A percentile compares a stretch with the other conserved stretches of the same genome.
These are phyloP conservation scores for Schizochytrium sp. DNA, from an alignment of 108 stramenopile genomes.

Conservation along the genomic window DNA sequence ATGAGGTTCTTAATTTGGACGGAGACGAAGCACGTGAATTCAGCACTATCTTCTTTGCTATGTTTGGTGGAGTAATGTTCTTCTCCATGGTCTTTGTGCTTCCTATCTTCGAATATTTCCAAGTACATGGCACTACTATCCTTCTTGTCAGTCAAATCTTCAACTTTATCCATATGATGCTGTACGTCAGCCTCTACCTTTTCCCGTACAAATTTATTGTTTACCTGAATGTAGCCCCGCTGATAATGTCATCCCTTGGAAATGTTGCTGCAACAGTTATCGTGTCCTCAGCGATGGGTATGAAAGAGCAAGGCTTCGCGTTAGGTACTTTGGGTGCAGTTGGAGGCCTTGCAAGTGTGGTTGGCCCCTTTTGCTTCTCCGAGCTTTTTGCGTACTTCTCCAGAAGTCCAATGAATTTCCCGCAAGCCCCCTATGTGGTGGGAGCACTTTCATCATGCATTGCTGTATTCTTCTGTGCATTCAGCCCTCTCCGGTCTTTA, in stretches of 20 bases:
- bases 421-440: not conserved
- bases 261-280: not conserved
- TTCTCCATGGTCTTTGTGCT: not conserved
- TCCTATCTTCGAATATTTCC: not conserved
- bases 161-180: constrained; percentile 10
- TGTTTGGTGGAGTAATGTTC: constrained; percentile 2
- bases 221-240: not conserved
- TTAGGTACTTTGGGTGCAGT: constrained; percentile 37
- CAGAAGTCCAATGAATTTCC: not conserved
- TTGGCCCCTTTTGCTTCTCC: not conserved
- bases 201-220: not conserved
- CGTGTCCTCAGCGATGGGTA: constrained; percentile 32
- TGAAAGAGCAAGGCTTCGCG: constrained; percentile 44
- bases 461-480: not conserved
- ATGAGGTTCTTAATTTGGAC: constrained; percentile 44
- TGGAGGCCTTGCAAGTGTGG: not conserved
- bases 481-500: not conserved
- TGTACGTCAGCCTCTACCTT: not conserved
- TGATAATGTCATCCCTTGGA: not conserved
- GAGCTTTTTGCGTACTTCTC: constrained; percentile 40
- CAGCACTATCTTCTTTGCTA: not conserved
- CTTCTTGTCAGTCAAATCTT: not conserved
- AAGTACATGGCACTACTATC: not conserved
- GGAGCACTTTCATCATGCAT: not conserved
- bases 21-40: constrained; percentile 10